Evolutionary conservation across 345 rosid genomes (phyloP).

Genomic region (Hypericum androsaemum): DNA sequence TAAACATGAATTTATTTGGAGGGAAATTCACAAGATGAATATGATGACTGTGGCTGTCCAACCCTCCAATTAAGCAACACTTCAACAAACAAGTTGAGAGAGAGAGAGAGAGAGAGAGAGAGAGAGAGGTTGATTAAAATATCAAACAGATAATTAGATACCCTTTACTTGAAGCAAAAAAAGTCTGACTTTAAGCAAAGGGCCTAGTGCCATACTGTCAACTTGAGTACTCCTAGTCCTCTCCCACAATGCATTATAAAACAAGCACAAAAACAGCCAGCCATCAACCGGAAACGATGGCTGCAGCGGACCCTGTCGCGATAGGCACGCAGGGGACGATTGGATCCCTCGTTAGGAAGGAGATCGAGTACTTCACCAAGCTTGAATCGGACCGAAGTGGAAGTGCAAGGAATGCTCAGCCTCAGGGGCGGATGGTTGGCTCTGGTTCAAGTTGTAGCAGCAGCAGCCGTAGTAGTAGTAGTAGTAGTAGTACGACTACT

Average conservation of each 20-base stretch:
- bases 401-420: constrained; percentile 16
- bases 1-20: no score
- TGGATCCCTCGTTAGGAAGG: constrained; percentile 67
- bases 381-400: constrained; percentile 13
- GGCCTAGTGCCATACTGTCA: constrained; percentile 8
- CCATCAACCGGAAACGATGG: constrained; percentile 15
- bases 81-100: constrained; percentile 18
- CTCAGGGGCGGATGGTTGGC: constrained; percentile 16
- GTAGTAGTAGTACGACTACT: constrained; percentile 10
- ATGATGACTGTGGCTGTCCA: no score
- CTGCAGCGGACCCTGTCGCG: constrained; percentile 26
- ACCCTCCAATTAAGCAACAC: no score
- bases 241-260: constrained; percentile 20
- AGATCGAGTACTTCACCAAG: constrained; percentile 56
- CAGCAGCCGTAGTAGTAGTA: constrained; percentile 13
- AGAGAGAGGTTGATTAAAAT: neutral
- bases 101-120: no score
- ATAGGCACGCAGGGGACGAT: constrained; percentile 77
- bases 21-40: no score
- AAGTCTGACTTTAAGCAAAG: constrained; percentile 10
- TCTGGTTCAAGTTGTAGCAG: constrained; percentile 8
- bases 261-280: constrained; percentile 11
- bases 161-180: constrained; percentile 5
- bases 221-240: constrained; percentile 3
- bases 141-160: constrained; percentile 5